Base-by-base conservation (phyloP, 495 filamentous ascomycete genomes). In the Schizothecium vesticola region DNA sequence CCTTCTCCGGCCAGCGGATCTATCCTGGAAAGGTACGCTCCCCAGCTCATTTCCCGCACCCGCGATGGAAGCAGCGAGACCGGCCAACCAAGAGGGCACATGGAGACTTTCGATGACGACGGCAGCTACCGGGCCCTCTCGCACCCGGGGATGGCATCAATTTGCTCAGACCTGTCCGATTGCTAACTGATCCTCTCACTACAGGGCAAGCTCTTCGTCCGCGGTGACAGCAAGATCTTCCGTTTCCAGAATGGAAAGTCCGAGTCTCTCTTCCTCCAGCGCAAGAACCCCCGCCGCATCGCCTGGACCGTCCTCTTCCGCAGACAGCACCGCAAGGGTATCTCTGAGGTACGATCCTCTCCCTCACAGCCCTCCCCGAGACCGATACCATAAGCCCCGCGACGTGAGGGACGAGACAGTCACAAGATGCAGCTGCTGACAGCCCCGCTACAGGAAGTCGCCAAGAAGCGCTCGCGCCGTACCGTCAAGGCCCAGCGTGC, bases 221-320 rank as follows among this genome's bases (percentile, higher is more conserved):
- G 95, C 84, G 93, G 93, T 79, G 95, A 99, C 88, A 97, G 92
- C 93, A 99, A 97, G 88, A 89, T 98, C 88, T 99, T 99, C 89
- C 93, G 95, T 78, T 99, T 99, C 91, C 92, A 96, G 84, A 98
- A 96, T 83, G 94, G 95, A 87, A 99, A 99, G 86, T 94, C 93
- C 86, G 96, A 99, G 84, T 96, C 92, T 71, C 91, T 99, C 73
- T 98, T 98, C 89, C 93, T 98, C 71, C 95, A 99, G 87, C 94
- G 95, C 86, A 99, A 99, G 91, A 99, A 99, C 89, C 95, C 95
- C 78, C 93, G 95, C 81, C 91, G 94, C 77, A 97, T 99, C 82
- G 90, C 94, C 73, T 99, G 95, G 95, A 99, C 95, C 68, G 90
- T 93, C 74, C 92, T 99, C 68, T 99, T 88, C 90, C 89, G 95